These are phyloP conservation scores for Gonapodya prolifera DNA, from an alignment of 192 early-diverging fungal species.

Conservation along the genomic window DNA sequence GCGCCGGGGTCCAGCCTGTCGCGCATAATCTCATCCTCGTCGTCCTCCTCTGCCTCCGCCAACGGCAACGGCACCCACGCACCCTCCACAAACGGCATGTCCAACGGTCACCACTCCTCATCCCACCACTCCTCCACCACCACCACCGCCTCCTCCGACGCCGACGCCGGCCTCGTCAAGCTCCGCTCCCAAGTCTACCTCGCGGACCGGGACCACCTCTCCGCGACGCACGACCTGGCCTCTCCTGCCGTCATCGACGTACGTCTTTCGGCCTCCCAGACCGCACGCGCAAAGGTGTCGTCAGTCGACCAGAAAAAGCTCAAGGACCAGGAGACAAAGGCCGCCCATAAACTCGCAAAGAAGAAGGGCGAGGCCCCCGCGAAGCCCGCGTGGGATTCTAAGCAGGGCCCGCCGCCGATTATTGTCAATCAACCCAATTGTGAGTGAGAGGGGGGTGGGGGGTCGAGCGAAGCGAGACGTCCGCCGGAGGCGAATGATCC, in stretches of 20 bases:
- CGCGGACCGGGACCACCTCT: slow-evolving; percentile 6
- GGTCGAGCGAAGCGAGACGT: too few relatives aligned
- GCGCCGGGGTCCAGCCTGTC: slow-evolving; percentile 21
- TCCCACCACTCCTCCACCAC: slow-evolving; percentile 24
- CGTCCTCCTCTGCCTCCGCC: not conserved
- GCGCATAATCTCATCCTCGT: slow-evolving; percentile 6
- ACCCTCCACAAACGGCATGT: slow-evolving; percentile 52
- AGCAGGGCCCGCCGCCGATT: slow-evolving; percentile 40
- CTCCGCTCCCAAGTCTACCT: slow-evolving; percentile 30
- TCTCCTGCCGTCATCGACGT: slow-evolving; percentile 7
- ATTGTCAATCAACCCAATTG: slow-evolving; percentile 60
- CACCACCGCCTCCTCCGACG: slow-evolving; percentile 53
- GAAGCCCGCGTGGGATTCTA: slow-evolving; percentile 49
- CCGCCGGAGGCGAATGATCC: too few relatives aligned
- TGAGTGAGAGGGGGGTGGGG: not conserved
- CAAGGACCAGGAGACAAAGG: slow-evolving; percentile 81
- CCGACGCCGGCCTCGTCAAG: slow-evolving; percentile 55
- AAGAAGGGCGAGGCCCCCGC: slow-evolving; percentile 52
- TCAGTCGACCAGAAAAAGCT: slow-evolving; percentile 58
- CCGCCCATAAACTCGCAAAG: slow-evolving; percentile 80
- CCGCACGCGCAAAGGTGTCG: slow-evolving; percentile 14
- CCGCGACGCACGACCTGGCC: slow-evolving; percentile 27
- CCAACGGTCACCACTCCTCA: slow-evolving; percentile 38
- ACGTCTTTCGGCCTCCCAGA: not conserved
- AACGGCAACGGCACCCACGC: slow-evolving; percentile 31